Base-by-base conservation (phyloP, 2,329 filamentous ascomycete species). In the Trichoderma oligosporum region DNA sequence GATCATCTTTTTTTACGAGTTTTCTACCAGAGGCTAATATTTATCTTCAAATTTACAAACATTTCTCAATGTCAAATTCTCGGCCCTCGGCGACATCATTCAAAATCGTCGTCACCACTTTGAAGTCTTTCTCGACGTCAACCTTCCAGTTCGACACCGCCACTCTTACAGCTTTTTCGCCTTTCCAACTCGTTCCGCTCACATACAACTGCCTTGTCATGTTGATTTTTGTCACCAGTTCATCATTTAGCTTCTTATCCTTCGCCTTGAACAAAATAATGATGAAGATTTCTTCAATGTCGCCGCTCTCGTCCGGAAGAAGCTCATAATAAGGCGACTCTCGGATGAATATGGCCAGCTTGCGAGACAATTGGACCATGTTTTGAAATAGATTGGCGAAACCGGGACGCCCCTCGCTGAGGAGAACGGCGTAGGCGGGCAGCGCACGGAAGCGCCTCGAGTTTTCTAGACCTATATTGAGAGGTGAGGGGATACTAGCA, bases 381-480 rank as follows among this genome's bases (percentile, higher is more conserved):
- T 83, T 80, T 60, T 82, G 78, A 4, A 96, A 75, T 74, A 96
- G 87, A 1, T 78, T 75, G 1, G 78, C 76, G 62, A 95, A 83
- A 0, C 91, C 91, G 0, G 78, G 69, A 1, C 78, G 77, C 0
- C 93, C 93, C 65, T 94, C 87, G 45, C 87, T 86, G 18, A 87
- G 70, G 2, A 97, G 79, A 0, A 86, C 88, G 9, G 90, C 86
- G 67, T 97, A 97, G 7, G 91, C 88, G 0, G 93, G 92, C n/a
- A 97, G 76, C 0, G 92, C 92, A 53, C 93, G 84, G 76, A 97
- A 96, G 5, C 92, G 86, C 36, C 92, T 84, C 2, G 91, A 96
- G 72, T 97, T 97, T 66, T 97, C 92, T 18, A 97, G 77, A 18
- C 91, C 91, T 57, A 94, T 83, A 71, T 96, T 93, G 14, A 96